Evolutionary conservation across 768 basidiomycete genomes (phyloP).

Genomic region (Boletus rubropictus): DNA sequence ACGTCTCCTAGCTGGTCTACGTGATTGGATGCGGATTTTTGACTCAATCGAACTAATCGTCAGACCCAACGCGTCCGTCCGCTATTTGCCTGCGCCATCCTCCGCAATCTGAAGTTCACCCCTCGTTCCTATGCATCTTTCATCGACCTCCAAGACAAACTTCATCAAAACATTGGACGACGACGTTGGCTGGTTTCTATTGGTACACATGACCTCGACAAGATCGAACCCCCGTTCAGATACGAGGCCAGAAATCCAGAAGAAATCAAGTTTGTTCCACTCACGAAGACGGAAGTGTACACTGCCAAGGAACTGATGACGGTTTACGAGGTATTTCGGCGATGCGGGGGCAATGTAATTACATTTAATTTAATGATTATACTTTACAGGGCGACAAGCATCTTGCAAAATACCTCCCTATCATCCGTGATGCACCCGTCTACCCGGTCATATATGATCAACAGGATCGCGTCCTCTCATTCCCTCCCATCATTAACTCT

Average conservation of each 20-base stretch:
- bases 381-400: slow-evolving; percentile 79
- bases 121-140: slow-evolving; percentile 88
- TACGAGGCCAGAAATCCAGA: slow-evolving; percentile 79
- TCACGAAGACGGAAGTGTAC: slow-evolving; percentile 73
- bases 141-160: slow-evolving; percentile 98
- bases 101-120: slow-evolving; percentile 88
- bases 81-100: slow-evolving; percentile 83
- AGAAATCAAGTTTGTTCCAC: slow-evolving; percentile 85
- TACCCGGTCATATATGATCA: slow-evolving; percentile 98
- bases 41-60: neutral
- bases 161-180: slow-evolving; percentile 93
- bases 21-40: neutral
- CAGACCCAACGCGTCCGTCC: slow-evolving; percentile 83
- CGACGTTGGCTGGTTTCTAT: slow-evolving; percentile 89
- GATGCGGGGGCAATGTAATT: neutral
- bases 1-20: slow-evolving; percentile 15
- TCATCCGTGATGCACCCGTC: slow-evolving; percentile 91
- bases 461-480: slow-evolving; percentile 81
- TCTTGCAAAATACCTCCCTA: slow-evolving; percentile 79
- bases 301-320: slow-evolving; percentile 91
- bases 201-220: slow-evolving; percentile 96
- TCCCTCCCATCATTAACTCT: slow-evolving; percentile 98
- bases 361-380: neutral
- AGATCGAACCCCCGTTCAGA: slow-evolving; percentile 79
- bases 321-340: slow-evolving; percentile 71